A percentile compares a stretch with the other conserved stretches of the same genome.
Conservation (phyloP, 371 early-diverging fungal genomes). For the Funneliformis caledonium region DNA sequence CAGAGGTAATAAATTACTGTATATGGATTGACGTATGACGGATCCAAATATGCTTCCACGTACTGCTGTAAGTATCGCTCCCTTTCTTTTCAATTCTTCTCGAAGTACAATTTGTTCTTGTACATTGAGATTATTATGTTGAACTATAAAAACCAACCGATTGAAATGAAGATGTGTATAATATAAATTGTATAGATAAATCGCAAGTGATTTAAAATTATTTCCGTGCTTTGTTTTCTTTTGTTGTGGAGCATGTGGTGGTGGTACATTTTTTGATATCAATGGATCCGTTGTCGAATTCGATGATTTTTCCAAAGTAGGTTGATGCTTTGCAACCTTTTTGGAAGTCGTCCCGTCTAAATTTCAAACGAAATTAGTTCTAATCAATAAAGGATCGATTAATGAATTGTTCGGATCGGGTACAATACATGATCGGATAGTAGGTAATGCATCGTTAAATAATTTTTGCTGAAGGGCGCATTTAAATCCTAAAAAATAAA, state of each 20-base stretch:
- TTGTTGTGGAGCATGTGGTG: slow-evolving; percentile 27
- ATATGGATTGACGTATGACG: slow-evolving; percentile 56
- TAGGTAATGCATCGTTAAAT: not conserved
- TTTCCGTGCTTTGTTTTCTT: slow-evolving; percentile 48
- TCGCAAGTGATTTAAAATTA: slow-evolving; percentile 45
- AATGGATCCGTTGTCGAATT: not conserved
- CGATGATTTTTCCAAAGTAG: not conserved
- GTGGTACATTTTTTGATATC: not conserved
- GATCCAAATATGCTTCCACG: slow-evolving; percentile 62
- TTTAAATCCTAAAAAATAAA: not conserved
- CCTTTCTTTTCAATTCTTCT: slow-evolving; percentile 52
- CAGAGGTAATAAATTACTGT: slow-evolving; percentile 61
- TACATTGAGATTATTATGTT: slow-evolving; percentile 72
- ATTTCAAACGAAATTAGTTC: not conserved
- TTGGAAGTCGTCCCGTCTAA: not conserved
- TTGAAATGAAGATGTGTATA: slow-evolving; percentile 55
- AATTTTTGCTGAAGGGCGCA: not conserved
- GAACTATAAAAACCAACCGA: slow-evolving; percentile 64
- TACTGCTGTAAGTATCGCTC: slow-evolving; percentile 55
- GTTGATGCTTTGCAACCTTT: not conserved
- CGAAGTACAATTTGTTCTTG: slow-evolving; percentile 63
- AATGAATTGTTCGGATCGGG: not conserved
- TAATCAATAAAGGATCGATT: not conserved
- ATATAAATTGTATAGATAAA: slow-evolving; percentile 60
- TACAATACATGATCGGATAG: not conserved